Conservation (phyloP, 495 filamentous ascomycete species). For the Lophium mytilinum region DNA sequence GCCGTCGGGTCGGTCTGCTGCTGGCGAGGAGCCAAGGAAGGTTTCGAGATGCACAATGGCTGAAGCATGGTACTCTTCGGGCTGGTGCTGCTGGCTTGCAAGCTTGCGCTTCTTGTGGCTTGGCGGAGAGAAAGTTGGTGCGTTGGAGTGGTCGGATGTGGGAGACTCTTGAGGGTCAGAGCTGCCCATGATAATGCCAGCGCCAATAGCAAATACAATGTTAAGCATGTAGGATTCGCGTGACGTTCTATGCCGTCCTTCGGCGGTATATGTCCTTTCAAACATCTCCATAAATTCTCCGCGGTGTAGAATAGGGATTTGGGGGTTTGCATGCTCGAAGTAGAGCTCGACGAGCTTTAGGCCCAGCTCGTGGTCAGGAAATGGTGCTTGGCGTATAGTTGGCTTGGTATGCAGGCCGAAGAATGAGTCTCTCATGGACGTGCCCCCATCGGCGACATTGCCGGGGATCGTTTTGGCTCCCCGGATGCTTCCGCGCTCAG, state of each 20-base stretch:
- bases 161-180: conserved; percentile 39
- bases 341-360: conserved; percentile 69
- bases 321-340: conserved; percentile 92
- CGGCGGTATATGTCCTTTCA: conserved; percentile 63
- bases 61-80: conserved; percentile 92
- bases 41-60: conserved; percentile 86
- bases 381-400: conserved; percentile 74
- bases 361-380: conserved; percentile 68
- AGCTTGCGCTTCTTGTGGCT: conserved; percentile 45
- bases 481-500: conserved; percentile 49
- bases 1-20: conserved; percentile 47
- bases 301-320: conserved; percentile 85
- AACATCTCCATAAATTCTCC: conserved; percentile 81
- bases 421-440: conserved; percentile 87
- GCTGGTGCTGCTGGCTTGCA: conserved; percentile 64
- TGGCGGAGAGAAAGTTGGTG: conserved; percentile 31
- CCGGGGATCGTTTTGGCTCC: conserved; percentile 15
- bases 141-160: conserved; percentile 17
- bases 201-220: conserved; percentile 96
- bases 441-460: conserved; percentile 29
- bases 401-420: conserved; percentile 89
- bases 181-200: conserved; percentile 75
- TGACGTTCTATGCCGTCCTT: conserved; percentile 61
- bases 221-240: conserved; percentile 87
- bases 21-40: conserved; percentile 62